Evolutionary conservation across 179 eudicot genomes (phyloP), one percentile per base, ranked within the genome.

Genomic region (Gypsophila paniculata): DNA sequence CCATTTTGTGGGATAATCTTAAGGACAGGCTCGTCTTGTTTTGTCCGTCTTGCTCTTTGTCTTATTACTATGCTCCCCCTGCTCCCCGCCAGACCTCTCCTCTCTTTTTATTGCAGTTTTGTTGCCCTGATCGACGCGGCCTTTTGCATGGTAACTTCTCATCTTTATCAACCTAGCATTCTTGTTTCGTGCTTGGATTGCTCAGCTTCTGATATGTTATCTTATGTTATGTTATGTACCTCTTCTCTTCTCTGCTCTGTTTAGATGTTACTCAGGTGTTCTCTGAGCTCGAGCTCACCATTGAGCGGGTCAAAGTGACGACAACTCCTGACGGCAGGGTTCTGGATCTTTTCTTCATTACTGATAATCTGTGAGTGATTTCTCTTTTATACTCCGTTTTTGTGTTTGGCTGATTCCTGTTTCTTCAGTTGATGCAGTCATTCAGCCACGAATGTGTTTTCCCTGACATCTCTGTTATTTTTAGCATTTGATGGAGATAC

Each of bases 251-350:
- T 32, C 22, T 36, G 8, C 77, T 71, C 39, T 26, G 21, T 42
- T 44, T 57, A 91, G 97, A 91, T 89, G 92, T 87, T 65, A 89
- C 97, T 42, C 82, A 80, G 72, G 90, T 82, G 65, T 84, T 91
- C 49, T 79, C 81, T 65, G 95, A 85, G 82, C 90, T 89, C 6
- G 95, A 91, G 82, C 81, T 89, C 46, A 77, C 81, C 2, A 87
- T 91, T 69, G 83, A 91, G 77, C 85, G 84, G 83, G 92, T 91
- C 21, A 91, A 91, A 78, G 90, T 89, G 70, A 83, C 89, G 8
- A 89, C 97, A 12, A 91, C 86, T n/a, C 97, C 96, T 19, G 97
- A 91, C 83, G 97, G 83, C 63, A 84, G 85, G 57, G 96, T 87
- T 71, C 69, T 86, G 69, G 93, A 88, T 75, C 87, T 91, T 72